Evolutionary conservation across 1,139 yeast genomes (phyloP).

Genomic region (Pichia sp.): DNA sequence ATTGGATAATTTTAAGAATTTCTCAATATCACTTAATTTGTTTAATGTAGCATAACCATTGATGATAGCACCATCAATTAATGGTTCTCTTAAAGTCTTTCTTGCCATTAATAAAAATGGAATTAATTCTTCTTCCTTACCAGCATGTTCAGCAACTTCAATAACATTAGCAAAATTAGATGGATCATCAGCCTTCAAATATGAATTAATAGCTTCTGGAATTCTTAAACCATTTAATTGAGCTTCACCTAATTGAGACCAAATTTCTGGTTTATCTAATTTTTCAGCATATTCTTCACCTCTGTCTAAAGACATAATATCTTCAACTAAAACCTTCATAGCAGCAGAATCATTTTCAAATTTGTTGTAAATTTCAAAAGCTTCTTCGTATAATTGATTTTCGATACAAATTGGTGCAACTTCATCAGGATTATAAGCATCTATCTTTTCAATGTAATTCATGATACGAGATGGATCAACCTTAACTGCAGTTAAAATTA

Average conservation of each 20-base stretch:
- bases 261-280: conserved; percentile 75
- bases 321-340: conserved; percentile 85
- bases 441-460: conserved; percentile 80
- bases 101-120: conserved; percentile 93
- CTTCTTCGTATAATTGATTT: conserved; percentile 86
- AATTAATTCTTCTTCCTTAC: conserved; percentile 89
- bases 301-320: conserved; percentile 88
- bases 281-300: conserved; percentile 93
- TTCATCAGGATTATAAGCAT: conserved; percentile 87
- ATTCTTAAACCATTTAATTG: conserved; percentile 91
- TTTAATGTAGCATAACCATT: conserved; percentile 79
- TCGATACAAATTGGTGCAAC: conserved; percentile 91
- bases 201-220: conserved; percentile 85
- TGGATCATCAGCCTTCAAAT: conserved; percentile 87
- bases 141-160: conserved; percentile 93
- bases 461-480: conserved; percentile 86
- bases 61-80: conserved; percentile 86
- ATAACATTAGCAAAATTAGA: conserved; percentile 86
- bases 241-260: conserved; percentile 95
- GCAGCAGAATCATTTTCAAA: conserved; percentile 76
- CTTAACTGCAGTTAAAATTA: conserved; percentile 89
- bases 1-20: conserved; percentile 76
- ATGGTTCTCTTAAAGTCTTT: conserved; percentile 82
- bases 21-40: conserved; percentile 74
- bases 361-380: conserved; percentile 86